Base-by-base conservation (phyloP, 1,139 yeast genomes). In the Kurtzmaniella quercitrusa region DNA sequence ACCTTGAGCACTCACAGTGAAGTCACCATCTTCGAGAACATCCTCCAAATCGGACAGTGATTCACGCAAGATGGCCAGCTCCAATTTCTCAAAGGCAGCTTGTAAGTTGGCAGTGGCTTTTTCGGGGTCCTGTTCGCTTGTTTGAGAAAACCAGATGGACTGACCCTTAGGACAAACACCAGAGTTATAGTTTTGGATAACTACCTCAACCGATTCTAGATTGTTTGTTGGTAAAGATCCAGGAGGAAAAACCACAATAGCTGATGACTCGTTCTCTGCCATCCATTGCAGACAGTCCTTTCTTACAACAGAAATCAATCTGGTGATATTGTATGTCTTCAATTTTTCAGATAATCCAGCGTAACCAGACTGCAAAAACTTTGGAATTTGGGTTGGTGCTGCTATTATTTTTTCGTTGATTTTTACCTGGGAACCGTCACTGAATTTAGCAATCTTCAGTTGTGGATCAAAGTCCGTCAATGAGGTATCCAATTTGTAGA, bases 241-340 rank as follows among this genome's bases (percentile, higher is more conserved):
- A 18, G 96, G 94, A n/a, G 98, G 98, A 72, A 93, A 93, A 1
- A 89, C 95, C 15, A 91, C 95, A 37, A 89, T 74, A 1, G 96
- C 88, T 2, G 91, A 84, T 37, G 82, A 76, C 65, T 91, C 98
- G 42, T 81, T 82, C 40, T 84, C 89, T 8, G 82, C 77, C 70
- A 89, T 85, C 98, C 98, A 91, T 65, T 89, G 95, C 43, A 76
- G 76, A 66, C 98, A 91, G 50, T 85, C 87, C 56, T 87, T 87
- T 50, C 85, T 83, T 33, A 91, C 97, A 41, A 89, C 78, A 5
- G 94, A 86, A 7, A 87, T 81, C 59, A 91, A 65, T 52, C 96
- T 76, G 39, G 89, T 84, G 32, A 88, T 74, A 57, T 77, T 78
- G 48, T 51, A 62, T 15, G 60, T 67, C 66, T 52, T 68, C 57